A percentile compares a stretch with the other conserved stretches of the same genome.
These are phyloP conservation scores for Suillus fuscotomentosus DNA, from an alignment of 768 basidiomycete species.

Conservation along the genomic window DNA sequence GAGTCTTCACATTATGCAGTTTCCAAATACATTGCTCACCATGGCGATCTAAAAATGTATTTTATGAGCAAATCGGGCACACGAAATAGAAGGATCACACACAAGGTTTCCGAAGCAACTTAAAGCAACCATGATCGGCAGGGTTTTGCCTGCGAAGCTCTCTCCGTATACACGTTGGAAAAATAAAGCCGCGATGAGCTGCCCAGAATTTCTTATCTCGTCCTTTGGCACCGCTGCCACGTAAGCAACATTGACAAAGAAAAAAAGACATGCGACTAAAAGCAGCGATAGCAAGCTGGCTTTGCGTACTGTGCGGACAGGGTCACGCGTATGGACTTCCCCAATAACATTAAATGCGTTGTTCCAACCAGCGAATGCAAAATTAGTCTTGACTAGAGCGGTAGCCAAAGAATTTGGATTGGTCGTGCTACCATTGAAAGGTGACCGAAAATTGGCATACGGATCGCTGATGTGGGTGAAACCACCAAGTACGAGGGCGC, in stretches of 20 bases:
- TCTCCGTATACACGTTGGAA: constrained; percentile 50
- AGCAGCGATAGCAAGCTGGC: constrained; percentile 46
- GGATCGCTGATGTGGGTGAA: constrained; percentile 26
- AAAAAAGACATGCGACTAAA: constrained; percentile 44
- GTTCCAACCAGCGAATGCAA: constrained; percentile 30
- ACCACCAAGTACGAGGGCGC: constrained; percentile 24
- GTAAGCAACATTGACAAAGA: constrained; percentile 45
- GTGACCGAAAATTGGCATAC: constrained; percentile 27
- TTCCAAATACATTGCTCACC: neutral
- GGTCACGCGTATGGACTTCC: constrained; percentile 36
- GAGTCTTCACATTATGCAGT: neutral
- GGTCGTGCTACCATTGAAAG: constrained; percentile 24
- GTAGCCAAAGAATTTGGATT: constrained; percentile 26
- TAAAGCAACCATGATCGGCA: constrained; percentile 38
- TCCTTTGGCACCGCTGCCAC: constrained; percentile 41
- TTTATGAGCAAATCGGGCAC: neutral
- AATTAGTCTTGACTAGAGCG: constrained; percentile 29
- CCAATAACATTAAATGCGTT: constrained; percentile 48
- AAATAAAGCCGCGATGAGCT: constrained; percentile 48
- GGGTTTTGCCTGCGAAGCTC: constrained; percentile 32
- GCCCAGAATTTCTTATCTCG: constrained; percentile 40
- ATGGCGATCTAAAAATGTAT: neutral
- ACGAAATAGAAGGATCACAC: constrained; percentile 9
- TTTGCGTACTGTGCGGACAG: constrained; percentile 44
- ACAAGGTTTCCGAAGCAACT: constrained; percentile 42